These are phyloP conservation scores for Diutina neorugosa DNA, from an alignment of 1,139 yeast genomes.

Conservation along the genomic window DNA sequence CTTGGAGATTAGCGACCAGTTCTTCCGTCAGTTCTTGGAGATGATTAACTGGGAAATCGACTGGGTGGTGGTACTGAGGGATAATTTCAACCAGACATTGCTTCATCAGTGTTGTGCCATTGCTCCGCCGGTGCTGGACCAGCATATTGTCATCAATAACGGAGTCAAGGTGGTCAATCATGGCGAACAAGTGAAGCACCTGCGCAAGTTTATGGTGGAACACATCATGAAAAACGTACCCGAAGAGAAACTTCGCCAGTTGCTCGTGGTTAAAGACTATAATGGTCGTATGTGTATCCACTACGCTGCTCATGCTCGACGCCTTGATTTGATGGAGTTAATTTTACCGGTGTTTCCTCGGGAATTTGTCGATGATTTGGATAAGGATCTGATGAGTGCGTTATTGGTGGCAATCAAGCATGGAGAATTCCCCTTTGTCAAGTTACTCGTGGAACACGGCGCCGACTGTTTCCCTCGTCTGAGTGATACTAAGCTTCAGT, in stretches of 20 bases:
- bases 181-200: constrained; percentile 29
- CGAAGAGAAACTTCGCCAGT: constrained; percentile 11
- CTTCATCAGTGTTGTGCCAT: constrained; percentile 37
- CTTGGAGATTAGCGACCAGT: constrained; percentile 35
- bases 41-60: constrained; percentile 32
- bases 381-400: constrained; percentile 72
- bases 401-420: constrained; percentile 67
- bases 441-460: constrained; percentile 30
- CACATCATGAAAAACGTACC: constrained; percentile 18
- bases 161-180: constrained; percentile 34
- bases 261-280: constrained; percentile 37
- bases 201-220: constrained; percentile 27
- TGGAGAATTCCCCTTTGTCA: constrained; percentile 45
- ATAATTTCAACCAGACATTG: constrained; percentile 29
- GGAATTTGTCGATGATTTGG: constrained; percentile 37
- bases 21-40: constrained; percentile 32
- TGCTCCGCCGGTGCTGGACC: constrained; percentile 19
- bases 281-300: constrained; percentile 82
- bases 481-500: constrained; percentile 39
- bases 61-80: constrained; percentile 20
- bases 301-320: constrained; percentile 68
- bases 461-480: constrained; percentile 46
- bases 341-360: constrained; percentile 29
- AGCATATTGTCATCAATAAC: constrained; percentile 27
- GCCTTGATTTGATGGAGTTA: constrained; percentile 40